phyloP scores from a whole-genome alignment of 1,284 basidiomycete species.

The Stereum hirsutum region DNA sequence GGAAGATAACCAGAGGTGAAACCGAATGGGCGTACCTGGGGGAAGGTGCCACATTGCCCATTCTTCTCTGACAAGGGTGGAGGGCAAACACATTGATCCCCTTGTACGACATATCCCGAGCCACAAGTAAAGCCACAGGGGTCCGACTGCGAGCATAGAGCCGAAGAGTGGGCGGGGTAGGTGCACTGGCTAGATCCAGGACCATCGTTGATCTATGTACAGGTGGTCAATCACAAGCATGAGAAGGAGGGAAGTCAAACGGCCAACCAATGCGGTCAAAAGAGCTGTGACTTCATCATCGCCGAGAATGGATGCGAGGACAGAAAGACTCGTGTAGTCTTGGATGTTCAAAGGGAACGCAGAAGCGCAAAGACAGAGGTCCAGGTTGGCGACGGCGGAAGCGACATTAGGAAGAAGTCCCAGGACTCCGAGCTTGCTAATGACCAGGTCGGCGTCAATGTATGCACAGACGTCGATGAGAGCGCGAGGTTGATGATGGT shows the following conservation, averaged over 20 bases:
- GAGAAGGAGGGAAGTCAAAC: too few relatives aligned
- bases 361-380: constrained; percentile 19
- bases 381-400: constrained; percentile 10
- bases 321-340: constrained; percentile 10
- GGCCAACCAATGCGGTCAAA: constrained; percentile 13
- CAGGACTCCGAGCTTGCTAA: constrained; percentile 6
- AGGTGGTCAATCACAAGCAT: too few relatives aligned
- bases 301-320: constrained; percentile 13
- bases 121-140: constrained; percentile 14
- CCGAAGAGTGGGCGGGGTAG: constrained; percentile 9
- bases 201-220: constrained; percentile 8
- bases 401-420: constrained; percentile 4
- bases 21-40: constrained; percentile 7
- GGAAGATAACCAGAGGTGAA: too few relatives aligned
- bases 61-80: constrained; percentile 13
- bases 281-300: constrained; percentile 9
- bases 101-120: constrained; percentile 7
- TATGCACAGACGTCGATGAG: constrained; percentile 17
- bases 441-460: constrained; percentile 12
- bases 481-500: constrained; percentile 13
- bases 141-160: constrained; percentile 8
- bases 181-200: constrained; percentile 9
- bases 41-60: constrained; percentile 11
- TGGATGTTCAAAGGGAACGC: constrained; percentile 15
- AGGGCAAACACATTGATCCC: constrained; percentile 13